phyloP scores from a whole-genome alignment of 805 yeast genomes.

The Wickerhamomyces bovis region DNA sequence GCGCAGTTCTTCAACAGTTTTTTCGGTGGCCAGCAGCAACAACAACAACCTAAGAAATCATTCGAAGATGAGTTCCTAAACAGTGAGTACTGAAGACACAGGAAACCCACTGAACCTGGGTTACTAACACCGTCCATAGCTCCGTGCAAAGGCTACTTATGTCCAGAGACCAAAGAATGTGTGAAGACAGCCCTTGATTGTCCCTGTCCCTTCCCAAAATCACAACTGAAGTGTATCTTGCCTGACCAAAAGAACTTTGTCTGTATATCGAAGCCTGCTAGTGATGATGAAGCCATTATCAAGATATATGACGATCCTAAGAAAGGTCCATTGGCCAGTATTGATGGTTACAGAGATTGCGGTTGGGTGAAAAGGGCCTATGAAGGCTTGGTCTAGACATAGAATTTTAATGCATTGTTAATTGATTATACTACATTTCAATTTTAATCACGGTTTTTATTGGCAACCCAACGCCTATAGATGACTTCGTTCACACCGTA shows the following conservation, averaged over 20 bases:
- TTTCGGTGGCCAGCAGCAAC: constrained; percentile 34
- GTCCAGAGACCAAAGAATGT: constrained; percentile 80
- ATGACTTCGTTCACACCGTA: constrained; percentile 60
- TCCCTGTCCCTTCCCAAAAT: constrained; percentile 85
- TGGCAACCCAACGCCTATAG: constrained; percentile 81
- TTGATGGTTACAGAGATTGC: constrained; percentile 65
- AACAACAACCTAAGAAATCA: constrained; percentile 26
- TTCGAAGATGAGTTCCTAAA: constrained; percentile 33
- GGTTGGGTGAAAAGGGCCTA: constrained; percentile 77
- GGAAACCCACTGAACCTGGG: not conserved
- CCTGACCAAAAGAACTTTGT: constrained; percentile 62
- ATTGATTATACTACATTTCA: not conserved
- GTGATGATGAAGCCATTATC: constrained; percentile 31
- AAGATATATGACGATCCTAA: constrained; percentile 38
- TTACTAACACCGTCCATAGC: constrained; percentile 13
- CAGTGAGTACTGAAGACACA: too few relatives aligned
- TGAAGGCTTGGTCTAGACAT: constrained; percentile 42
- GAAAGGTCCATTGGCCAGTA: constrained; percentile 39
- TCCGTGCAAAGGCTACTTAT: constrained; percentile 61
- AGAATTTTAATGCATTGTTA: not conserved
- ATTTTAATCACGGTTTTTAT: constrained; percentile 66
- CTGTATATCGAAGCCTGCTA: constrained; percentile 80
- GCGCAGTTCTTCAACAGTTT: constrained; percentile 41
- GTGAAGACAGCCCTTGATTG: constrained; percentile 66
- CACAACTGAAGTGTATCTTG: constrained; percentile 74